Evolutionary conservation across 257 asterid genomes (phyloP).

Genomic region (Buddleja alternifolia): DNA sequence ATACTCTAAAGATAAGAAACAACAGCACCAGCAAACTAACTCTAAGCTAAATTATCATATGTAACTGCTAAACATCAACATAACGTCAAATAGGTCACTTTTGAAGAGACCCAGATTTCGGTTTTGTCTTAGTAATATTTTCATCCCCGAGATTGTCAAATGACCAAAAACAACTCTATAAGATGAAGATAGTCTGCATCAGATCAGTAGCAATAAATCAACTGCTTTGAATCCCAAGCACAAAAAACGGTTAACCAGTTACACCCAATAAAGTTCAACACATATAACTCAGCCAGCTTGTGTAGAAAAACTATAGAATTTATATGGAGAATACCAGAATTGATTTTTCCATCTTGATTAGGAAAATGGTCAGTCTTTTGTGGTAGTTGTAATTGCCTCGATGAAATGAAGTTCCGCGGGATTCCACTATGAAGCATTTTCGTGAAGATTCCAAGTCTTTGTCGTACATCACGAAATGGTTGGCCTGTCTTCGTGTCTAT

Average conservation of each 20-base stretch:
- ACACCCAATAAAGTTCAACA: constrained; percentile 3
- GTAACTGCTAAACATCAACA: constrained; percentile 23
- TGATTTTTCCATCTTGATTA: constrained; percentile 41
- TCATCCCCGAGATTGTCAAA: constrained; percentile 5
- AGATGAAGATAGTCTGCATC: constrained; percentile 2
- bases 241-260: background rate
- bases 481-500: constrained; percentile 72
- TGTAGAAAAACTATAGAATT: constrained; percentile 23
- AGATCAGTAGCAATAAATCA: background rate
- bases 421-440: constrained; percentile 95
- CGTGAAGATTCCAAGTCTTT: constrained; percentile 70
- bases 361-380: constrained; percentile 41
- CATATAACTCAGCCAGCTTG: constrained; percentile 21
- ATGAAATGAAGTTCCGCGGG: constrained; percentile 66
- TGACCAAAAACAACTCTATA: background rate
- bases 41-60: constrained; percentile 8
- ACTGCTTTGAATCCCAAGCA: background rate
- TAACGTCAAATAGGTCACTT: background rate
- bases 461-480: constrained; percentile 65
- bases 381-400: constrained; percentile 44
- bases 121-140: background rate
- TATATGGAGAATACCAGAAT: constrained; percentile 53
- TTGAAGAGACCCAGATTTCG: background rate
- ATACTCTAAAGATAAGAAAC: constrained; percentile 22
- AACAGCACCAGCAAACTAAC: constrained; percentile 17